phyloP scores from a whole-genome alignment of 345 rosid genomes.

The Gossypioides kirkii region DNA sequence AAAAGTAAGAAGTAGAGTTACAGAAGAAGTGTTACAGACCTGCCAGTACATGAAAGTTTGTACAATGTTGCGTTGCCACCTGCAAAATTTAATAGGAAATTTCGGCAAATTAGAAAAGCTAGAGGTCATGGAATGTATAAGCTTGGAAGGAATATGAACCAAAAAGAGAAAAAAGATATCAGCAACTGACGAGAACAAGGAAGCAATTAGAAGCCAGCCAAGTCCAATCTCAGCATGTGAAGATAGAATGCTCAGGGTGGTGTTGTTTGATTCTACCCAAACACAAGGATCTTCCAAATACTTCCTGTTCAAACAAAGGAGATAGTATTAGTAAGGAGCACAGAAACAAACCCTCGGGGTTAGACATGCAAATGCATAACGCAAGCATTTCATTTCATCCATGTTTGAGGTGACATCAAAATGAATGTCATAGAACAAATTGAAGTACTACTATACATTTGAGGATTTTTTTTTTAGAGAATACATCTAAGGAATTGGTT shows the following conservation, averaged over 20 bases:
- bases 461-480: too few relatives aligned
- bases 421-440: background rate
- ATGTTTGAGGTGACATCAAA: background rate
- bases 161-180: background rate
- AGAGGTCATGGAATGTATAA: background rate
- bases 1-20: too few relatives aligned
- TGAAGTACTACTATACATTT: background rate
- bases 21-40: slow-evolving; percentile 36
- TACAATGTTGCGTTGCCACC: slow-evolving; percentile 97
- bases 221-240: slow-evolving; percentile 90
- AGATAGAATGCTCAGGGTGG: slow-evolving; percentile 77
- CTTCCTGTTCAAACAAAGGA: slow-evolving; percentile 45
- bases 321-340: background rate
- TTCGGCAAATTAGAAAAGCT: slow-evolving; percentile 5
- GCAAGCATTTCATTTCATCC: background rate
- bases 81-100: slow-evolving; percentile 25
- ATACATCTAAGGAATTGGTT: background rate
- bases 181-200: slow-evolving; percentile 69
- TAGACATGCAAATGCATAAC: background rate
- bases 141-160: background rate
- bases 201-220: slow-evolving; percentile 72
- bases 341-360: background rate
- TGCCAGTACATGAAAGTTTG: slow-evolving; percentile 99
- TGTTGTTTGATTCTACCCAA: slow-evolving; percentile 90
- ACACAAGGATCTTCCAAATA: slow-evolving; percentile 93